Evolutionary conservation across 1,139 yeast species (phyloP).

Genomic region (Candida sp.): DNA sequence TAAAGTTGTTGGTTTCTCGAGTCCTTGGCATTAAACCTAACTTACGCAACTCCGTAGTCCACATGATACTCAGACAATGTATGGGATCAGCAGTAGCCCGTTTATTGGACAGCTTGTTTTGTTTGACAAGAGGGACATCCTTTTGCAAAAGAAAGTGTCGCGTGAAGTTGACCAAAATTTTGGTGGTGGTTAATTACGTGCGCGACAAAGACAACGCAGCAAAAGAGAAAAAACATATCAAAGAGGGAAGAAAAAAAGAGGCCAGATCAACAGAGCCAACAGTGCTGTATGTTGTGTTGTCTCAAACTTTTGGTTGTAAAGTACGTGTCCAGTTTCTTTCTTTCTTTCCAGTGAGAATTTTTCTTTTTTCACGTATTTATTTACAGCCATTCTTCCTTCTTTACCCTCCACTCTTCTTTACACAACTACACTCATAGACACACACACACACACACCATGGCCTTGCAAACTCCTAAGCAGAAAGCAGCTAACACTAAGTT

Average conservation of each 20-base stretch:
- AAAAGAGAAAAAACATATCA: too few relatives aligned
- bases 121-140: too few relatives aligned
- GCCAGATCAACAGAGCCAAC: neutral
- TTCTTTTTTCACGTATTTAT: slow-evolving; percentile 1
- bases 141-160: neutral
- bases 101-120: neutral
- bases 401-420: neutral
- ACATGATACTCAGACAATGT: too few relatives aligned
- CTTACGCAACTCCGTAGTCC: too few relatives aligned
- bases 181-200: too few relatives aligned
- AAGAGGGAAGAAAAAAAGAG: neutral
- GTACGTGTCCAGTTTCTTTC: slow-evolving; percentile 1
- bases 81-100: neutral
- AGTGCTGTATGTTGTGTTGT: neutral
- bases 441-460: slow-evolving; percentile 20
- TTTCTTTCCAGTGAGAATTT: neutral
- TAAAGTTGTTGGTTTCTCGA: too few relatives aligned
- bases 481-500: slow-evolving; percentile 84
- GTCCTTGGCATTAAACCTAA: too few relatives aligned
- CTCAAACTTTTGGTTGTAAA: too few relatives aligned
- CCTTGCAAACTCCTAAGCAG: slow-evolving; percentile 80
- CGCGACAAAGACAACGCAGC: too few relatives aligned
- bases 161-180: neutral
- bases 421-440: neutral
- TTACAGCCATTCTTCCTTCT: slow-evolving; percentile 1